phyloP scores from a whole-genome alignment of 2,329 filamentous ascomycete genomes.

The Thielaviopsis euricoi region DNA sequence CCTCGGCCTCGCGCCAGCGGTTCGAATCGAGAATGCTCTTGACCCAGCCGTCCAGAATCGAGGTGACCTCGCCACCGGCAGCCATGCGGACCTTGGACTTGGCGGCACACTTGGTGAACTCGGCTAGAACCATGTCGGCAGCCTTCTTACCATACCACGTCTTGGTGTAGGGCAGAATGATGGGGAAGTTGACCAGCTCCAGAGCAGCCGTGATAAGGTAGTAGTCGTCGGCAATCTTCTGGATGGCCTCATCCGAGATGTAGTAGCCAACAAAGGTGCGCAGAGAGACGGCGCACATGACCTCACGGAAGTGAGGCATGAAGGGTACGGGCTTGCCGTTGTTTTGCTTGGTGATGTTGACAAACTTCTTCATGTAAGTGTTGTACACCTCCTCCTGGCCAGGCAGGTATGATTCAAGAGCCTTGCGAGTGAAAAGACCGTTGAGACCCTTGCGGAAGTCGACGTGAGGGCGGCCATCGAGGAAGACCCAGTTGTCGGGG shows the following conservation, averaged over 20 bases:
- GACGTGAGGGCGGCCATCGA: conserved; percentile 87
- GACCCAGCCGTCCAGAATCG: conserved; percentile 94
- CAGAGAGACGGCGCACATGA: conserved; percentile 89
- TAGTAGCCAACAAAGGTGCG: conserved; percentile 96
- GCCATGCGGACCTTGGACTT: conserved; percentile 89
- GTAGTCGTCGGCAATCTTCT: conserved; percentile 92
- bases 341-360: conserved; percentile 56
- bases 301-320: conserved; percentile 83
- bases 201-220: conserved; percentile 90
- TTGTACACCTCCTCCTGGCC: conserved; percentile 87
- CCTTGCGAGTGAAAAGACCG: conserved; percentile 79
- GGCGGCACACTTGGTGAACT: conserved; percentile 81
- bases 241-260: conserved; percentile 75
- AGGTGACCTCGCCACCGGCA: conserved; percentile 69
- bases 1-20: conserved; percentile 63
- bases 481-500: conserved; percentile 87
- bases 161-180: conserved; percentile 88
- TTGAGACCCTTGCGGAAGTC: conserved; percentile 97
- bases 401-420: conserved; percentile 75
- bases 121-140: conserved; percentile 74
- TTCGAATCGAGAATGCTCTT: conserved; percentile 75
- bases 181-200: conserved; percentile 94
- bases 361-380: conserved; percentile 65
- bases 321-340: conserved; percentile 63
- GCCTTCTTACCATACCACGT: conserved; percentile 97